A percentile compares a stretch with the other conserved stretches of the same genome.
Evolutionary conservation across 2,329 filamentous ascomycete species (phyloP).

Genomic region (Dothistroma pini): DNA sequence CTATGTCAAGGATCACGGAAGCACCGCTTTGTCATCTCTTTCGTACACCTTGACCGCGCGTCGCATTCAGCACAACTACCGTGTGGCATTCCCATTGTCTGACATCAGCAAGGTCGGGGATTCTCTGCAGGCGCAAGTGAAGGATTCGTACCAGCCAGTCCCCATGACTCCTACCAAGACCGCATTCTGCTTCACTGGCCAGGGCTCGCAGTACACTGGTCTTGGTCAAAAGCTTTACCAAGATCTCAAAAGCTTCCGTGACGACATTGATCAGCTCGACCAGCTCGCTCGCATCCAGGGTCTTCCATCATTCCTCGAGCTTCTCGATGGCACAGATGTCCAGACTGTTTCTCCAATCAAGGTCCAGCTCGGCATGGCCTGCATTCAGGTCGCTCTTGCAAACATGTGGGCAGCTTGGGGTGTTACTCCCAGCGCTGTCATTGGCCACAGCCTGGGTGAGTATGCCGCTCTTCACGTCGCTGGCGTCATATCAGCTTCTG

Average conservation of each 20-base stretch:
- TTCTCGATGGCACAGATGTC: slow-evolving; percentile 48
- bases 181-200: slow-evolving; percentile 52
- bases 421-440: slow-evolving; percentile 52
- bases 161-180: slow-evolving; percentile 51
- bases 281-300: slow-evolving; percentile 45
- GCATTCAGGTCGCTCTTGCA: slow-evolving; percentile 51
- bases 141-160: slow-evolving; percentile 51
- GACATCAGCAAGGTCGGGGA: slow-evolving; percentile 47
- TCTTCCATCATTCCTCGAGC: slow-evolving; percentile 49
- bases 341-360: slow-evolving; percentile 50
- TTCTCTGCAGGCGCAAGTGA: slow-evolving; percentile 45
- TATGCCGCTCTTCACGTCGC: slow-evolving; percentile 69
- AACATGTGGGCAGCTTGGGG: slow-evolving; percentile 54
- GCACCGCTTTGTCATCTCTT: slow-evolving; percentile 46
- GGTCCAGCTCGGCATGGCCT: slow-evolving; percentile 52
- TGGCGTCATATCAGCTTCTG: slow-evolving; percentile 66
- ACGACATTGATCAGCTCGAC: slow-evolving; percentile 50
- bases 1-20: slow-evolving; percentile 45
- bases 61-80: slow-evolving; percentile 53
- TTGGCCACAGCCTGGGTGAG: slow-evolving; percentile 64
- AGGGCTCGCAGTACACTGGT: slow-evolving; percentile 52
- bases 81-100: slow-evolving; percentile 46
- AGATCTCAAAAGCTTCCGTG: slow-evolving; percentile 46
- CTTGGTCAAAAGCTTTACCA: slow-evolving; percentile 50
- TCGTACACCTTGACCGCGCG: slow-evolving; percentile 53